Evolutionary conservation across 2,329 filamentous ascomycete species (phyloP).

Genomic region (Aspergillus aculeatinus): DNA sequence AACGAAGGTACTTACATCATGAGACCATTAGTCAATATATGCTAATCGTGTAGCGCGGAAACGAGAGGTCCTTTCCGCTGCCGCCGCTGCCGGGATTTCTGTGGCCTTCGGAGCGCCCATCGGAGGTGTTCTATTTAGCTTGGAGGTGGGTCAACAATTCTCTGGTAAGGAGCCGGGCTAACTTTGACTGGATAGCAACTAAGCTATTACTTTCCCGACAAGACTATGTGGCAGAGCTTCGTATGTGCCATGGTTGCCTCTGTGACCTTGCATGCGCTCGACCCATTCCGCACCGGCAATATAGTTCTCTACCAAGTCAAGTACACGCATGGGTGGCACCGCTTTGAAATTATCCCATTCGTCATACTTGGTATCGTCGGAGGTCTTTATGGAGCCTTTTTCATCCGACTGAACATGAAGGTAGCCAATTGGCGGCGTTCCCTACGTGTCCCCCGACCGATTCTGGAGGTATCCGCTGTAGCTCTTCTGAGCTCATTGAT

Average conservation of each 20-base stretch:
- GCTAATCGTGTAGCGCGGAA: conserved; percentile 67
- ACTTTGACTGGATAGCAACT: conserved; percentile 60
- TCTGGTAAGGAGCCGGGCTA: too few relatives aligned
- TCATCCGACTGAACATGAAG: conserved; percentile 91
- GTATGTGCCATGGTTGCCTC: conserved; percentile 99
- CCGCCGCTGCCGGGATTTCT: conserved; percentile 87
- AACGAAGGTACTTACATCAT: conserved; percentile 70
- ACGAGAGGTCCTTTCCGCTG: conserved; percentile 87
- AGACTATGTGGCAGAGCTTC: conserved; percentile 99
- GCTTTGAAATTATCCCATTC: conserved; percentile 89
- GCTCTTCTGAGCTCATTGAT: conserved; percentile 80
- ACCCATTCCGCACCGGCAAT: conserved; percentile 93
- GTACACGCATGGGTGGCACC: conserved; percentile 88
- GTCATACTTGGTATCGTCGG: conserved; percentile 81
- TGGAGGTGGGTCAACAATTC: conserved; percentile 62
- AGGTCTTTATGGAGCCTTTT: conserved; percentile 89
- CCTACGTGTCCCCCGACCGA: conserved; percentile 67
- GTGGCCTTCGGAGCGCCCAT: conserved; percentile 94
- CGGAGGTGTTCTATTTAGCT: conserved; percentile 88
- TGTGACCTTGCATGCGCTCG: conserved; percentile 85
- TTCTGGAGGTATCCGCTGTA: conserved; percentile 76
- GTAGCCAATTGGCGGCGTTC: conserved; percentile 78
- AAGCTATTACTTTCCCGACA: conserved; percentile 97
- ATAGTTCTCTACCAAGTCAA: conserved; percentile 95
- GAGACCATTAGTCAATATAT: neutral